These are phyloP conservation scores for Teunomyces atbi DNA, from an alignment of 805 yeast species.

Conservation along the genomic window DNA sequence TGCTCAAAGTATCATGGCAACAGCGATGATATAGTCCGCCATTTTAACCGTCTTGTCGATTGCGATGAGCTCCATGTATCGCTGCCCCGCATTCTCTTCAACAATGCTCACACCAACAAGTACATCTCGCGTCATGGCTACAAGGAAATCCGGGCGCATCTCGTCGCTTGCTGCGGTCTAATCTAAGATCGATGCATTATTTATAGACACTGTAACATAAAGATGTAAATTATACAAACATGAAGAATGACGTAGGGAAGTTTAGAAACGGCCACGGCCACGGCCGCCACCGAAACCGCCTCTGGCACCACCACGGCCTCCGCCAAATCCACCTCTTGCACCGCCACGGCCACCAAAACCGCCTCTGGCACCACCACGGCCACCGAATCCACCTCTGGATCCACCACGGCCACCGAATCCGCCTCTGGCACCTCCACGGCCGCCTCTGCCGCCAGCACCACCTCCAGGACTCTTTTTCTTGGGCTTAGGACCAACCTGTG, in stretches of 20 bases:
- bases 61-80: slow-evolving; percentile 36
- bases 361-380: slow-evolving; percentile 44
- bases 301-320: slow-evolving; percentile 1
- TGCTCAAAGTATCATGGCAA: slow-evolving; percentile 17
- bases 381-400: slow-evolving; percentile 40
- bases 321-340: slow-evolving; percentile 32
- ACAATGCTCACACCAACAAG: slow-evolving; percentile 45
- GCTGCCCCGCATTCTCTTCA: slow-evolving; percentile 48
- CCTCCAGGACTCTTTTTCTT: slow-evolving; percentile 65
- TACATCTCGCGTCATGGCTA: slow-evolving; percentile 49
- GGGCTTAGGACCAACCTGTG: slow-evolving; percentile 78
- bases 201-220: slow-evolving; percentile 4
- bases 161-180: slow-evolving; percentile 54
- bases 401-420: slow-evolving; percentile 29
- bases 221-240: slow-evolving; percentile 8
- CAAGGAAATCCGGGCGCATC: slow-evolving; percentile 48
- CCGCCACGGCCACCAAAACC: slow-evolving; percentile 38
- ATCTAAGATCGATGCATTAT: slow-evolving; percentile 4
- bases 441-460: slow-evolving; percentile 46
- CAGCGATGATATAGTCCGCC: slow-evolving; percentile 18
- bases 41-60: slow-evolving; percentile 37
- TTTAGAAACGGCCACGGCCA: slow-evolving; percentile 25
- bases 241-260: slow-evolving; percentile 5
- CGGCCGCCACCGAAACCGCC: background rate
- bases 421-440: slow-evolving; percentile 35